These are phyloP conservation scores for Pseudogymnoascus sp. DNA, from an alignment of 2,329 filamentous ascomycete species.

Conservation along the genomic window DNA sequence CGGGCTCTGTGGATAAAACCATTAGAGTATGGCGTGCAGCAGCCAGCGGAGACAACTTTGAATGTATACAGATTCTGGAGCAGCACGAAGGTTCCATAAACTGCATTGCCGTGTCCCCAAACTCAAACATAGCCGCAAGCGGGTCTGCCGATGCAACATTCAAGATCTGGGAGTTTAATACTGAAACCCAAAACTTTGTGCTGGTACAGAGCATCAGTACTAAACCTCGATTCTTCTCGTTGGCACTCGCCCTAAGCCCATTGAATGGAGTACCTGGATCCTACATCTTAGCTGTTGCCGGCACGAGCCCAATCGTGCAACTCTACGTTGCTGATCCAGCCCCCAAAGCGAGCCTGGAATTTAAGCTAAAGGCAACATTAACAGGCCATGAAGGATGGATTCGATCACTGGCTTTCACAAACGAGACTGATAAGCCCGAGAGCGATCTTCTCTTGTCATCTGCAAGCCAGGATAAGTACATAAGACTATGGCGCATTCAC, in stretches of 20 bases:
- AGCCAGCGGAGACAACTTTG: constrained; percentile 24
- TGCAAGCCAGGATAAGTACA: constrained; percentile 94
- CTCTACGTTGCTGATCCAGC: constrained; percentile 55
- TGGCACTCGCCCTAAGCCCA: constrained; percentile 61
- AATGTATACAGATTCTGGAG: constrained; percentile 45
- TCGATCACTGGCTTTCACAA: constrained; percentile 69
- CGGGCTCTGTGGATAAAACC: constrained; percentile 72
- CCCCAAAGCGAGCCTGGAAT: constrained; percentile 36
- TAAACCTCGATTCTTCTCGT: constrained; percentile 70
- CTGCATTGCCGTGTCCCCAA: constrained; percentile 40
- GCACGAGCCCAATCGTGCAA: constrained; percentile 75
- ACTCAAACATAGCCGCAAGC: constrained; percentile 52
- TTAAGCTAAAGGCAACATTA: constrained; percentile 67
- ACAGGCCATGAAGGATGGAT: constrained; percentile 94
- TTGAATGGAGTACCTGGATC: constrained; percentile 44
- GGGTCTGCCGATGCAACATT: constrained; percentile 73
- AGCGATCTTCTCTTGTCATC: constrained; percentile 79
- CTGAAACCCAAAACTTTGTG: constrained; percentile 34
- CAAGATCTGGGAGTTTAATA: constrained; percentile 56
- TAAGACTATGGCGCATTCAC: constrained; percentile 84
- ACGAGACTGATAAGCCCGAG: constrained; percentile 43
- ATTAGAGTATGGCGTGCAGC: constrained; percentile 62
- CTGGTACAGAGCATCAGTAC: constrained; percentile 64
- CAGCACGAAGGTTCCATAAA: constrained; percentile 73
- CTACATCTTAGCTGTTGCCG: constrained; percentile 71